Percentiles rank a stretch among this genome's conserved stretches.
Conservation (phyloP, 2,329 filamentous ascomycete species). For the Kalaharituber pfeilii region DNA sequence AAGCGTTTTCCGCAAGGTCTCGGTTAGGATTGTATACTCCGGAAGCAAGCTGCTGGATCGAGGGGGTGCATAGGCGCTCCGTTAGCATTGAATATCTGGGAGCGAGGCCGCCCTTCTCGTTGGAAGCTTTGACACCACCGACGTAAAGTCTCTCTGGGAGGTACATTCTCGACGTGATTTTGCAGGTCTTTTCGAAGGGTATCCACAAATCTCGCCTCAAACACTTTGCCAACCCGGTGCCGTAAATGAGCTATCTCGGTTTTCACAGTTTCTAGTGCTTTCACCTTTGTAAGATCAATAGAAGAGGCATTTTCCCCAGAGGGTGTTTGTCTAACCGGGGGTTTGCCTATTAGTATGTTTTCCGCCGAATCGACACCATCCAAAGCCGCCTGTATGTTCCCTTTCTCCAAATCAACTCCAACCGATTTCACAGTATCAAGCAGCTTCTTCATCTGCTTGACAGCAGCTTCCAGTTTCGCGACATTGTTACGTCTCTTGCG, state of each 20-base stretch:
- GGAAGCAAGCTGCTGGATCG: conserved; percentile 31
- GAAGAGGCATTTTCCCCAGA: conserved; percentile 6
- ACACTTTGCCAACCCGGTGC: conserved; percentile 68
- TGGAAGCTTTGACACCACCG: neutral
- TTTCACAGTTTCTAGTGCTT: conserved; percentile 62
- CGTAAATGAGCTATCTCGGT: conserved; percentile 60
- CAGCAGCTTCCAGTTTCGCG: conserved; percentile 61
- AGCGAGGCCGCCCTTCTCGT: neutral
- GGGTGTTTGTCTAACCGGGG: conserved; percentile 25
- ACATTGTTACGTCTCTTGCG: conserved; percentile 70
- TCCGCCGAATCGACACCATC: conserved; percentile 63
- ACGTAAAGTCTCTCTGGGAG: neutral
- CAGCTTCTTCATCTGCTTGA: conserved; percentile 64
- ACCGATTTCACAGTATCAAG: conserved; percentile 58
- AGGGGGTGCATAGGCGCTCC: neutral
- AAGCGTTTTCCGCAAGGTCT: conserved; percentile 52
- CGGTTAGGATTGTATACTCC: conserved; percentile 57
- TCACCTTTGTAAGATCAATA: conserved; percentile 33
- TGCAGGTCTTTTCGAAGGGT: conserved; percentile 64
- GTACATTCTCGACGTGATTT: conserved; percentile 45
- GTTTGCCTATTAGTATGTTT: conserved; percentile 58
- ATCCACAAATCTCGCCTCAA: conserved; percentile 62
- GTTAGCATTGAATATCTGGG: neutral
- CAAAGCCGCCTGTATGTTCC: conserved; percentile 67
- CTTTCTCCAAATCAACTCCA: conserved; percentile 64